These are phyloP conservation scores for Tolypocladium sp. DNA, from an alignment of 2,329 filamentous ascomycete genomes.

Conservation along the genomic window DNA sequence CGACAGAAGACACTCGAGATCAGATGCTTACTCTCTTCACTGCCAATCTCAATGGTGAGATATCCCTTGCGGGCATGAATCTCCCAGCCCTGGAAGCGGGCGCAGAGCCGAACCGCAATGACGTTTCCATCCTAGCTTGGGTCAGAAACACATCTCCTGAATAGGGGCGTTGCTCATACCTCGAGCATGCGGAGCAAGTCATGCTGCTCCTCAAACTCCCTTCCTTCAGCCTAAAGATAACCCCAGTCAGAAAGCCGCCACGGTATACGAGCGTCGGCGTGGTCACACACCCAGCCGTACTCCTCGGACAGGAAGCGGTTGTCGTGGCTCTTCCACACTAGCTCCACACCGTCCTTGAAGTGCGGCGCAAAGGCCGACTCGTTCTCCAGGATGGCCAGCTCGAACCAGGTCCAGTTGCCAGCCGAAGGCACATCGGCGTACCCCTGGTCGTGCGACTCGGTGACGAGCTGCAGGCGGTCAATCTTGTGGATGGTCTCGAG, in stretches of 20 bases:
- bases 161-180: neutral
- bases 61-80: conserved; percentile 1
- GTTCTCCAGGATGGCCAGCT: conserved; percentile 3
- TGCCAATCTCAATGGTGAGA: conserved; percentile 4
- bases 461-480: conserved; percentile 5
- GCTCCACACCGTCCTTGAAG: conserved; percentile 1
- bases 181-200: conserved; percentile 2
- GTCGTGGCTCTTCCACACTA: conserved; percentile 1
- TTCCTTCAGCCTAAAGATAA: neutral
- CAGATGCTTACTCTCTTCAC: neutral
- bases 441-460: conserved; percentile 8
- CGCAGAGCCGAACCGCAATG: conserved; percentile 6
- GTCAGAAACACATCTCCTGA: neutral
- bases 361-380: neutral
- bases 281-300: conserved; percentile 2
- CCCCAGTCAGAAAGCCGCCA: neutral
- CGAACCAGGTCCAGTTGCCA: conserved; percentile 9
- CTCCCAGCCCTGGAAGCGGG: conserved; percentile 2
- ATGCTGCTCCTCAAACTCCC: conserved; percentile 1
- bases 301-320: neutral
- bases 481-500: neutral
- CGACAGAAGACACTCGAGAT: neutral
- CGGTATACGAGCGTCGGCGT: neutral
- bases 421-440: neutral
- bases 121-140: conserved; percentile 2